Percentiles rank a stretch among this genome's conserved stretches.
phyloP scores from a whole-genome alignment of 371 early-diverging fungal species.

The Mucor mucedo region DNA sequence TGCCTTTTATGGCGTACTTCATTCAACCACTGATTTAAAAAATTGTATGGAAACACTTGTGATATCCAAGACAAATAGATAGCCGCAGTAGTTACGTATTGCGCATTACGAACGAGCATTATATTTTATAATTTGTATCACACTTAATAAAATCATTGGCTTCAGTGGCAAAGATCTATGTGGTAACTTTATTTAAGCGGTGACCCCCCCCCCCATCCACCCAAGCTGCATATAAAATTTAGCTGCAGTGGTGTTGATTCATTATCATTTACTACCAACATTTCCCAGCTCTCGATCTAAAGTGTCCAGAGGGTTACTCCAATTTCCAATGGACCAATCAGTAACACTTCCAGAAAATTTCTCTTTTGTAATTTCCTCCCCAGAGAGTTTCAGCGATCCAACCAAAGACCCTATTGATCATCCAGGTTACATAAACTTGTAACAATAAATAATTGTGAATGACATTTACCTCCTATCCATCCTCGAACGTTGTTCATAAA shows the following conservation, averaged over 20 bases:
- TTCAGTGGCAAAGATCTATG: too few relatives aligned
- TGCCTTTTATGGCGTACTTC: too few relatives aligned
- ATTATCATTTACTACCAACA: slow-evolving; percentile 11
- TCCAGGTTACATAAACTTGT: neutral
- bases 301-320: slow-evolving; percentile 19
- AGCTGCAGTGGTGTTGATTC: neutral
- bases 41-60: too few relatives aligned
- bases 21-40: too few relatives aligned
- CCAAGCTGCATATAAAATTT: too few relatives aligned
- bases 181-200: too few relatives aligned
- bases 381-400: slow-evolving; percentile 73
- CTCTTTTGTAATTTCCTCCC: slow-evolving; percentile 67
- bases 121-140: too few relatives aligned
- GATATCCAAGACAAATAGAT: too few relatives aligned
- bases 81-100: too few relatives aligned
- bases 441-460: neutral
- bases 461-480: slow-evolving; percentile 74
- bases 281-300: slow-evolving; percentile 13
- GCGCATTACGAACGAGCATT: too few relatives aligned
- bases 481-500: slow-evolving; percentile 72
- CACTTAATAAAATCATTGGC: too few relatives aligned
- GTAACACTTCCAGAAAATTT: slow-evolving; percentile 66
- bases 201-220: too few relatives aligned
- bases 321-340: slow-evolving; percentile 68
- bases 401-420: slow-evolving; percentile 63